Conservation (phyloP, 768 basidiomycete species). For the Xerocomellus chrysenteron region DNA sequence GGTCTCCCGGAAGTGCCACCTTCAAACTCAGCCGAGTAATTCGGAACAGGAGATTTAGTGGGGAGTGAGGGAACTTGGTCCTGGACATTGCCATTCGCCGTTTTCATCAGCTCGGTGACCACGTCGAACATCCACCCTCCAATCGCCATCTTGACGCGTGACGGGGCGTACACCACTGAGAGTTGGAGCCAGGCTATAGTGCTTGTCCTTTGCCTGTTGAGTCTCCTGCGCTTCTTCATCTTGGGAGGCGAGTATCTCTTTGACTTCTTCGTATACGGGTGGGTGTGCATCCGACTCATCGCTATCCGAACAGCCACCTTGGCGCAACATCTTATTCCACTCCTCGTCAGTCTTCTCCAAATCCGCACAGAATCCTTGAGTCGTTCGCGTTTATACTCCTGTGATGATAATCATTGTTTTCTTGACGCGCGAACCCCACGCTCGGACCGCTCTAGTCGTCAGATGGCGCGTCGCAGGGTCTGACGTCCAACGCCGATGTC, state of each 20-base stretch:
- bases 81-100: constrained; percentile 1
- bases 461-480: constrained; percentile 85
- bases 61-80: constrained; percentile 19
- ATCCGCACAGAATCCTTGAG: no score
- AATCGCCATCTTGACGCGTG: constrained; percentile 44
- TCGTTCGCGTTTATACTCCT: constrained; percentile 72
- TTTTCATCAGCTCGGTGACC: constrained; percentile 59
- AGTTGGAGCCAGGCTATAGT: constrained; percentile 42
- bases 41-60: constrained; percentile 18
- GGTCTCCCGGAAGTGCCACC: constrained; percentile 20
- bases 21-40: constrained; percentile 20
- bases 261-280: constrained; percentile 39
- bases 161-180: constrained; percentile 46
- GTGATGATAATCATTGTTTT: constrained; percentile 63
- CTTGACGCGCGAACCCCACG: constrained; percentile 59
- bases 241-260: constrained; percentile 48
- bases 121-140: constrained; percentile 88
- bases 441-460: constrained; percentile 71
- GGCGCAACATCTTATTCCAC: constrained; percentile 67
- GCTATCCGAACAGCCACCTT: constrained; percentile 56
- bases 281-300: constrained; percentile 32
- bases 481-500: constrained; percentile 77
- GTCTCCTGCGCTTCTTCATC: constrained; percentile 36
- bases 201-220: constrained; percentile 33
- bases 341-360: no score